Evolutionary conservation across 768 basidiomycete genomes (phyloP).

Genomic region (Trametes cingulata): DNA sequence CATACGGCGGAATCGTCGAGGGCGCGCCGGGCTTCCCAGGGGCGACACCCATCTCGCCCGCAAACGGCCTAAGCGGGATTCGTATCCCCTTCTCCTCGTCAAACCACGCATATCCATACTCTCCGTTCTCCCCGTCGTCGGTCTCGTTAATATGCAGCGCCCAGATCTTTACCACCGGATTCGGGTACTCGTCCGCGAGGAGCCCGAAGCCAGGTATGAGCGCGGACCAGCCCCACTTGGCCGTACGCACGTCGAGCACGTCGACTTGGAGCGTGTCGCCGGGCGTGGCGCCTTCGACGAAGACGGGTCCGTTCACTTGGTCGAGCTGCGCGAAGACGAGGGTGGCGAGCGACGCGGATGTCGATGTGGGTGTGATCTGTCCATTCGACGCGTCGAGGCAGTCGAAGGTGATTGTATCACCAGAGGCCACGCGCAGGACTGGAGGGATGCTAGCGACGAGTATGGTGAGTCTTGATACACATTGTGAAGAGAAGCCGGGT

Average conservation of each 20-base stretch:
- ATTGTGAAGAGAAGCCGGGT: not conserved
- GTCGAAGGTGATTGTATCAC: conserved; percentile 56
- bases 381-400: conserved; percentile 68
- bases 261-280: conserved; percentile 65
- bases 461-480: not conserved
- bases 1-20: conserved; percentile 65
- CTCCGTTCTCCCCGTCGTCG: conserved; percentile 3
- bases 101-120: conserved; percentile 50
- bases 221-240: conserved; percentile 65
- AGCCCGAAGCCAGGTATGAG: conserved; percentile 61
- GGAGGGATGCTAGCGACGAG: conserved; percentile 47
- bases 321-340: conserved; percentile 51
- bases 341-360: conserved; percentile 35
- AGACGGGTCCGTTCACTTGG: conserved; percentile 63
- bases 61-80: conserved; percentile 57
- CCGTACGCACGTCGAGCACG: conserved; percentile 49
- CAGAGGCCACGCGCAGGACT: conserved; percentile 49
- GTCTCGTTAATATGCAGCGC: conserved; percentile 35
- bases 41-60: conserved; percentile 67
- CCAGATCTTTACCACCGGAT: conserved; percentile 57
- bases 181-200: conserved; percentile 54
- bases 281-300: conserved; percentile 49
- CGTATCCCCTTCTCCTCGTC: conserved; percentile 48
- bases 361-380: conserved; percentile 50
- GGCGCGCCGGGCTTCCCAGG: conserved; percentile 49